Evolutionary conservation across 2,329 filamentous ascomycete genomes (phyloP).

Genomic region (Penicillium nordicum): DNA sequence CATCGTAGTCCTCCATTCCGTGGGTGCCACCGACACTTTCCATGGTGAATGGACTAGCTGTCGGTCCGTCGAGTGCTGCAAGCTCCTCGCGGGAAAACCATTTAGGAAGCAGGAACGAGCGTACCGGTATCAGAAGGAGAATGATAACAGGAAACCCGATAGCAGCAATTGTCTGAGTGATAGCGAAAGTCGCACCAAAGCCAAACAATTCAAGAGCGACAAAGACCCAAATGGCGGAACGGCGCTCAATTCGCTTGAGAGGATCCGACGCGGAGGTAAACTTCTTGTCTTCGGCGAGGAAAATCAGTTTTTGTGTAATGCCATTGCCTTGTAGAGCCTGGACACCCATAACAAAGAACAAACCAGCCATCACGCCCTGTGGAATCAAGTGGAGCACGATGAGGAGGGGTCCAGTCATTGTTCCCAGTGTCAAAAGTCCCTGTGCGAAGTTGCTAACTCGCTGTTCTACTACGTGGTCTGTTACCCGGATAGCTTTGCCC

Average conservation of each 20-base stretch:
- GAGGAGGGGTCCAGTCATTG: conserved; percentile 72
- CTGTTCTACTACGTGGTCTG: conserved; percentile 63
- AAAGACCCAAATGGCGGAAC: conserved; percentile 66
- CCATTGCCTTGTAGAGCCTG: conserved; percentile 74
- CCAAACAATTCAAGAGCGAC: conserved; percentile 65
- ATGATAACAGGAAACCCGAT: conserved; percentile 78
- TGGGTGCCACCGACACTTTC: conserved; percentile 67
- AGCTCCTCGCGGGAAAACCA: conserved; percentile 62
- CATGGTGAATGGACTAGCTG: conserved; percentile 72
- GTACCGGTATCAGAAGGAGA: conserved; percentile 63
- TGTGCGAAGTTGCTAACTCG: conserved; percentile 74
- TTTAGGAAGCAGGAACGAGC: conserved; percentile 61
- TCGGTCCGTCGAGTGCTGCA: conserved; percentile 64
- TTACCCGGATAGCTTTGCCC: conserved; percentile 59
- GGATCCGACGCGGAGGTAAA: conserved; percentile 60
- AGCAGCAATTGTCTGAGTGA: conserved; percentile 77
- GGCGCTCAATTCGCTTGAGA: conserved; percentile 59
- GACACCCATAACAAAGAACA: conserved; percentile 83
- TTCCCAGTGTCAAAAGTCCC: conserved; percentile 72
- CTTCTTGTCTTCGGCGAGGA: conserved; percentile 61
- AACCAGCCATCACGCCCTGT: conserved; percentile 72
- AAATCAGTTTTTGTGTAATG: conserved; percentile 71
- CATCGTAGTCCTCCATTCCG: conserved; percentile 39
- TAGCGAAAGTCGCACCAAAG: conserved; percentile 75
- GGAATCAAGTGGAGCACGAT: conserved; percentile 73